These are phyloP conservation scores for Geranium brycei DNA, from an alignment of 345 rosid species.

Conservation along the genomic window DNA sequence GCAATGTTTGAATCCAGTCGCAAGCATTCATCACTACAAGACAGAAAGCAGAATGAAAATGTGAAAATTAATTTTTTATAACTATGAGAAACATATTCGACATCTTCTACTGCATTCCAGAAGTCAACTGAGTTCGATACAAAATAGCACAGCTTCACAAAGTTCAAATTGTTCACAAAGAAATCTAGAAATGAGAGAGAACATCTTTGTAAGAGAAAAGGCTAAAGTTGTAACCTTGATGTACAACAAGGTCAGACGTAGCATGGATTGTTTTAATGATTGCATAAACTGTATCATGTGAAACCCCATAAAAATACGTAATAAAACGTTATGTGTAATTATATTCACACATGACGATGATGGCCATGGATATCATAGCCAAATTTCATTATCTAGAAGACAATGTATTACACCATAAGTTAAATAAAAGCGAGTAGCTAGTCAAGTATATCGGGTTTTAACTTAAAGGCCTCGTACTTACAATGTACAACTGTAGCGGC, in stretches of 20 bases:
- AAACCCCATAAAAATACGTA: too few species aligned
- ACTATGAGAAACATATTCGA: too few species aligned
- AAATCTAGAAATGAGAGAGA: neutral
- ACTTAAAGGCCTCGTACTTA: slow-evolving; percentile 9
- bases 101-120: too few species aligned
- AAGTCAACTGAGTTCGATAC: too few species aligned
- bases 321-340: too few species aligned
- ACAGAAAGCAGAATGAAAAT: neutral
- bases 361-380: too few species aligned
- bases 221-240: neutral
- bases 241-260: neutral
- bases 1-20: neutral
- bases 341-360: too few species aligned
- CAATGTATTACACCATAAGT: neutral
- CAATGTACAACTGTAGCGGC: slow-evolving; percentile 7
- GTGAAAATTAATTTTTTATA: neutral
- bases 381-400: too few species aligned
- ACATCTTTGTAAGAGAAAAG: neutral
- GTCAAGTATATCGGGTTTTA: neutral
- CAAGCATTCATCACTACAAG: neutral
- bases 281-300: too few species aligned
- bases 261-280: neutral
- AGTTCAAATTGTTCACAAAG: too few species aligned
- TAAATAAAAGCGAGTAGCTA: neutral
- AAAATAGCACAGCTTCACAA: too few species aligned